These are phyloP conservation scores for Entoloma clypeatum DNA, from an alignment of 1,284 basidiomycete species.

Conservation along the genomic window DNA sequence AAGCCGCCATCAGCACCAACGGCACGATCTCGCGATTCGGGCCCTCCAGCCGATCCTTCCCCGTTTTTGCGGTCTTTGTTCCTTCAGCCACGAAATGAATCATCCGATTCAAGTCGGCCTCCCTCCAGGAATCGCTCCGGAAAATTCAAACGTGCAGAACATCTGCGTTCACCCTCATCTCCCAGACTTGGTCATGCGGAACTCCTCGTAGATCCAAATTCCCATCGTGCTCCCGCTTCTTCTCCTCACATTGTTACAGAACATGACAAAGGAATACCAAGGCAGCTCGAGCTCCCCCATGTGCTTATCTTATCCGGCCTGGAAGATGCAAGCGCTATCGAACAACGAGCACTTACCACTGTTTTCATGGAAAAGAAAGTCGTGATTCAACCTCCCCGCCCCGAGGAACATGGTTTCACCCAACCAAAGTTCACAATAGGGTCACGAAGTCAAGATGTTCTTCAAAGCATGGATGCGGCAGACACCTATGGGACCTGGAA, in stretches of 20 bases:
- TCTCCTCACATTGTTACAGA: too few relatives aligned
- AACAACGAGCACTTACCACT: conserved; percentile 56
- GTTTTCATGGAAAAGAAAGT: conserved; percentile 53
- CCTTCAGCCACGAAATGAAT: conserved; percentile 28
- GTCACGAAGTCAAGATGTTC: background rate
- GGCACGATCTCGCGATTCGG: conserved; percentile 10
- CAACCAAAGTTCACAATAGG: background rate
- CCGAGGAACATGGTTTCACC: conserved; percentile 2
- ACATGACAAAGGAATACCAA: conserved; percentile 20
- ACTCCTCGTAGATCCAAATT: conserved; percentile 3
- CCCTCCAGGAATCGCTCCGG: conserved; percentile 24
- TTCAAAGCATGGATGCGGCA: conserved; percentile 21
- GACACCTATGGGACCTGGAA: conserved; percentile 45
- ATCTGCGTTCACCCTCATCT: conserved; percentile 29
- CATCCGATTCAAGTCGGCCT: conserved; percentile 18
- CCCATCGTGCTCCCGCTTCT: too few relatives aligned
- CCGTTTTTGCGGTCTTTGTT: conserved; percentile 57
- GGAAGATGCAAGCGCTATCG: conserved; percentile 51
- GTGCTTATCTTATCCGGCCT: conserved; percentile 69
- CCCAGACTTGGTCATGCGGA: conserved; percentile 9
- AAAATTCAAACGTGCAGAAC: conserved; percentile 21
- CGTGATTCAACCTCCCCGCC: conserved; percentile 16
- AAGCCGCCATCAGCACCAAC: conserved; percentile 25
- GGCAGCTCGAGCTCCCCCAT: conserved; percentile 42
- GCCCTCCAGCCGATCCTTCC: conserved; percentile 24